Base-by-base conservation (phyloP, 2,329 filamentous ascomycete species). In the Monosporascus ibericus region DNA sequence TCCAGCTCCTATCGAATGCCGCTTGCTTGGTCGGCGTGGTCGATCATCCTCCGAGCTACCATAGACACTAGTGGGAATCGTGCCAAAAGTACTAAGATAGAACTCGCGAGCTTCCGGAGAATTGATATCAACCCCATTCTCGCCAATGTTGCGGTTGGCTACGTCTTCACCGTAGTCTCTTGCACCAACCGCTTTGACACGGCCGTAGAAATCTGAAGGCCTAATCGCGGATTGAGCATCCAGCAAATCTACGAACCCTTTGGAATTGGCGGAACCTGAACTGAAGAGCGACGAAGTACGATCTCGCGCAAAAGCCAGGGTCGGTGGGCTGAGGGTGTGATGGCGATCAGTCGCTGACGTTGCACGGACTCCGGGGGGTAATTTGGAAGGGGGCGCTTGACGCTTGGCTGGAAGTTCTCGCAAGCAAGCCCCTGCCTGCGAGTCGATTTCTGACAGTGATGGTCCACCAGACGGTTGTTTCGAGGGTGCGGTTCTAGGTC, bases 101-200 rank as follows among this genome's bases (percentile, higher is more conserved):
- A 70, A 73, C 2, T 68, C 66, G 25, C 66, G 65, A 0, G 70
- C 67, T 11, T 66, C 67, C 11, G 62, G 51, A 2, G 69, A 71
- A 7, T 65, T 58, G 6, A 72, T 55, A 49, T 71, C 58, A 37
- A 65, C 55, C 1, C 61, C 59, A 44, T 71, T 76, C 24, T 70
- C 63, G 4, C 64, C 66, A 46, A 82, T 70, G 55, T 86, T 86
- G 36, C 84, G 73, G 57, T 85, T 81, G 2, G 81, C 82, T 2
- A 86, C 81, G 61, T 85, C 82, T 62, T 87, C 84, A n/a, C 78
- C 82, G 58, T 82, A 85, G 48, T 80, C 75, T 44, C 74, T 72
- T 0, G 71, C 69, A 1, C 80, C 81, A 0, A 77, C 63, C 1
- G 80, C 79, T 51, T 74, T 65, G 3, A 82, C 59, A 17, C 79